Evolutionary conservation across 768 basidiomycete species (phyloP).

Genomic region (Collybiopsis confluens): DNA sequence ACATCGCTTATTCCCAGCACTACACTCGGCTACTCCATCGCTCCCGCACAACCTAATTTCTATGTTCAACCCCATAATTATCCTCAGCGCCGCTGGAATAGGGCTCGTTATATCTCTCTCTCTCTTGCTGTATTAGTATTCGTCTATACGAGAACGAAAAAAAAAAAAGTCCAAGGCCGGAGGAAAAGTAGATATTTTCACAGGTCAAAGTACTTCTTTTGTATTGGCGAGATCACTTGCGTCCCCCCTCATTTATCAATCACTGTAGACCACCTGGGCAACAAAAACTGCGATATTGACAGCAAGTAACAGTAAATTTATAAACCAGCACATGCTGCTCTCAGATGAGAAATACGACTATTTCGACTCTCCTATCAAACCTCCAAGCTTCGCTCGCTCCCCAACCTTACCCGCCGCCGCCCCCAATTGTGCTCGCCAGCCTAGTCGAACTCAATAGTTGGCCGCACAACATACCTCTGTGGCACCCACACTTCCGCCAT

Average conservation of each 20-base stretch:
- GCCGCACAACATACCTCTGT: neutral
- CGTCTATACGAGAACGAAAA: neutral
- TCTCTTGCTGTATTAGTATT: neutral
- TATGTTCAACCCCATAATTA: neutral
- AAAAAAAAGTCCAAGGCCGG: too few relatives aligned
- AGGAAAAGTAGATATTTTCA: too few relatives aligned
- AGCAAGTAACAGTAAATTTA: neutral
- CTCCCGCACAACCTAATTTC: neutral
- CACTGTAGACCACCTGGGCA: too few relatives aligned
- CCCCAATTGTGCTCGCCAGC: neutral
- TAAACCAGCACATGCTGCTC: neutral
- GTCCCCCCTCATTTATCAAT: too few relatives aligned
- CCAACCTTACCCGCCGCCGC: neutral
- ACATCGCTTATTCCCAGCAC: neutral
- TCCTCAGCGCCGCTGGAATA: neutral
- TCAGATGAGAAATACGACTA: neutral
- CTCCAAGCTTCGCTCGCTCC: neutral
- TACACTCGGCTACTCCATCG: neutral
- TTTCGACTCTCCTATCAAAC: neutral
- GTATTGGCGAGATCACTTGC: too few relatives aligned
- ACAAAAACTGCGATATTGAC: neutral
- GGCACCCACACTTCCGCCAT: neutral
- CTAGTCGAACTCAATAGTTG: neutral
- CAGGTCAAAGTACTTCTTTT: too few relatives aligned
- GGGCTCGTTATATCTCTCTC: neutral